phyloP scores from a whole-genome alignment of 257 asterid species.

The Paulownia fortunei region DNA sequence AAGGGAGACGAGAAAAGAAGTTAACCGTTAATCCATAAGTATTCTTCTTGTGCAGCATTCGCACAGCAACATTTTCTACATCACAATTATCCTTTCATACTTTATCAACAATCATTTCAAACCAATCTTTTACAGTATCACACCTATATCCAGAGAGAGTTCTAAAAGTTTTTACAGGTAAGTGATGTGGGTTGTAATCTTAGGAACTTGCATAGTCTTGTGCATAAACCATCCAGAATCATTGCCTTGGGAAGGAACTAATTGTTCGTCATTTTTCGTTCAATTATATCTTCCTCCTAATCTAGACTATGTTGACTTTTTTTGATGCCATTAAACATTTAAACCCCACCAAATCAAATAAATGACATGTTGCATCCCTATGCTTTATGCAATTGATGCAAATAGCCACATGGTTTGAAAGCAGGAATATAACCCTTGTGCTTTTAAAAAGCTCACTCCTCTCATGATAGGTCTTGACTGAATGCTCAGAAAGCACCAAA shows the following conservation, averaged over 20 bases:
- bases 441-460: background rate
- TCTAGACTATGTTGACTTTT: background rate
- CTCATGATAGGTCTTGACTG: background rate
- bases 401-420: background rate
- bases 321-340: background rate
- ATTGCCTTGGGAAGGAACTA: background rate
- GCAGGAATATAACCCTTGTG: background rate
- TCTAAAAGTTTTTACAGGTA: background rate
- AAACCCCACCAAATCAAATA: background rate
- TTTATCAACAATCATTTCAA: background rate
- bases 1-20: background rate
- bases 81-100: background rate
- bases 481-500: background rate
- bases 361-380: slow-evolving; percentile 1
- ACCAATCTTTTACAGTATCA: background rate
- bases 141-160: background rate
- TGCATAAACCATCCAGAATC: background rate
- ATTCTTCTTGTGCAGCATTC: background rate
- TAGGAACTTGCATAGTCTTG: background rate
- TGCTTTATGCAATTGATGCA: background rate
- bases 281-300: background rate
- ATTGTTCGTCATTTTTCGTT: background rate
- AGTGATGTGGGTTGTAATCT: background rate
- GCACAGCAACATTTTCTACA: background rate
- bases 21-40: background rate